Evolutionary conservation across 2,329 filamentous ascomycete genomes (phyloP), one percentile per base, ranked within the genome.

Genomic region (Tolypocladium nubicola): DNA sequence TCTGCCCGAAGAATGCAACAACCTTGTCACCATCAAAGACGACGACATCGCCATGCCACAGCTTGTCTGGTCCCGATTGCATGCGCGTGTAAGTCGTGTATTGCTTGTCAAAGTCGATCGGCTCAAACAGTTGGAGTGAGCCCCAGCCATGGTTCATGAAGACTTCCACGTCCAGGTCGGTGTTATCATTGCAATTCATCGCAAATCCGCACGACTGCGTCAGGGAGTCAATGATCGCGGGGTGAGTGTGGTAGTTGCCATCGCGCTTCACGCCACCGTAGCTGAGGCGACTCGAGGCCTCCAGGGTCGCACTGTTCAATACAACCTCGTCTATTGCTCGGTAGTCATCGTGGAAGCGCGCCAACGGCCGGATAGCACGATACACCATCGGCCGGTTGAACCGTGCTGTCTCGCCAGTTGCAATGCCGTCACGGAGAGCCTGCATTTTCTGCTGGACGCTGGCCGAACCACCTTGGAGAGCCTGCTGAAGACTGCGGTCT

Each of bases 101-200:
- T 3, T 73, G 71, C 70, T 81, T 81, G 56, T 65, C 63, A 7
- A 66, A 63, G 35, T 73, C 69, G 0, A 82, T 71, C 33, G 72
- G 75, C 66, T 80, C 77, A 4, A 75, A 71, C 61, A 82, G 76
- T 52, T 76, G 71, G 63, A 81, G 67, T 9, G 75, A 78, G 53
- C 76, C 76, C 80, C 80, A 83, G 49, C 80, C 80, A 64, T 82
- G 80, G 23, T 78, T 81, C 61, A 83, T 80, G 67, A 74, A 83
- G 52, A 81, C 77, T 59, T 79, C 72, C 59, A 80, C 76, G 33
- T 75, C 72, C 11, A 78, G 79, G 63, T 83, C 79, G n/a, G 81
- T 71, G 35, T 71, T 77, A 62, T 82, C 80, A 10, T 78, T 79
- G 9, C 75, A 79, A 61, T 84, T 84, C 64, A 81, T 72, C 58